Base-by-base conservation (phyloP, 257 asterid species). In the Datura wrightii region DNA sequence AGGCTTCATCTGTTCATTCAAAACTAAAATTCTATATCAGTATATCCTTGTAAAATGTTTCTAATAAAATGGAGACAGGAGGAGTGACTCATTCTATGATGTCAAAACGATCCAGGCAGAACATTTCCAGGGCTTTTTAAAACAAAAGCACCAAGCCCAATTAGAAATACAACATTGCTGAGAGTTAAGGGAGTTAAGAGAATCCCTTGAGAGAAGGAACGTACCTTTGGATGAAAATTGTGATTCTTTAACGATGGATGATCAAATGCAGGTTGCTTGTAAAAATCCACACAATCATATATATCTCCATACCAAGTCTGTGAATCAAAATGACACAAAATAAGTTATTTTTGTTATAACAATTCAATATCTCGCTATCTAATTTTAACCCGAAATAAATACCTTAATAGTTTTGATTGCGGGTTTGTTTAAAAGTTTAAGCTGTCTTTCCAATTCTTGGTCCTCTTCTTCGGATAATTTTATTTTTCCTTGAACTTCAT, bases 211-310 rank as follows among this genome's bases (percentile, higher is more conserved):
- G 42, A 2, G 42, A 39, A 39, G 4, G 4, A 2, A 42, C 56
- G n/a, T 42, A 2, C 39, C 5, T 71, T 10, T 9, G 56, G 56
- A 71, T 71, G 79, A n/a, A 71, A 44, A 71, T 44, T 44, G 10
- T 71, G 79, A 2, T 5, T 71, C 39, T 44, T 71, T 3, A n/a
- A 10, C 0, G 0, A 71, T 46, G 79, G 39, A 71, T 71, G 56
- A 44, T 71, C 56, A n/a, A 44, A 71, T 19, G 39, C n/a, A 44
- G n/a, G 10, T 0, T 71, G 56, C 10, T 71, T n/a, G 4, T 44
- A n/a, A 19, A 71, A 71, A 19, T 71, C 5, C 3, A 71, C 18
- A n/a, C 56, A 71, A 71, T 71, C 79, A 44, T 71, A 71, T 71
- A 6, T 71, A n/a, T 71, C 79, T 42, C 10, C 10, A 44, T 71